phyloP scores from a whole-genome alignment of 768 basidiomycete genomes.

The Mycena indigotica region DNA sequence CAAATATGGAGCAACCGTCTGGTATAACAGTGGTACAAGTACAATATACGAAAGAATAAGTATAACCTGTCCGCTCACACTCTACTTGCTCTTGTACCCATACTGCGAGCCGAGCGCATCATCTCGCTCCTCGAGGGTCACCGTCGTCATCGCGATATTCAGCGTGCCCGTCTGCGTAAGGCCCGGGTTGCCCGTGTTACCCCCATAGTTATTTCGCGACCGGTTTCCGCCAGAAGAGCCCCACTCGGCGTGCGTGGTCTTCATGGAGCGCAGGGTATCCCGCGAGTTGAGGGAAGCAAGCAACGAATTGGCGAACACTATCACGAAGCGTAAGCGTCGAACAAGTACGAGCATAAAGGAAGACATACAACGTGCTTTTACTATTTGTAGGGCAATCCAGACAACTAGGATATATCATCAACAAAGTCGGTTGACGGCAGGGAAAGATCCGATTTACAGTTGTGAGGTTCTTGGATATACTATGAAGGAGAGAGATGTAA shows the following conservation, averaged over 20 bases:
- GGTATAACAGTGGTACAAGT: too few relatives aligned
- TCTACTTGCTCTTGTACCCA: background rate
- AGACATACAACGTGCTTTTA: background rate
- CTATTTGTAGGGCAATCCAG: background rate
- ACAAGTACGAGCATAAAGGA: background rate
- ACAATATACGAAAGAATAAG: too few relatives aligned
- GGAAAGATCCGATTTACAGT: background rate
- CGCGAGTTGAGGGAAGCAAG: background rate
- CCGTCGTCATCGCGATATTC: background rate
- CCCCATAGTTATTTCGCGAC: too few relatives aligned
- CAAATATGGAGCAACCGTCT: too few relatives aligned
- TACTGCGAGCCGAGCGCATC: background rate
- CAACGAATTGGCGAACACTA: background rate
- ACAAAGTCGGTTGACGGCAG: background rate
- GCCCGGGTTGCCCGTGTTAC: background rate
- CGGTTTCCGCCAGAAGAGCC: too few relatives aligned
- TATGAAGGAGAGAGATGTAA: background rate
- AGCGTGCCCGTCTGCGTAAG: background rate
- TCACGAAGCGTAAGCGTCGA: background rate
- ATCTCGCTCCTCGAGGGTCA: background rate
- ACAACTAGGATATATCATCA: background rate
- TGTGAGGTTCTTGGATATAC: background rate
- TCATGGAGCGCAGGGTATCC: background rate
- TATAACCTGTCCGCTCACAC: too few relatives aligned
- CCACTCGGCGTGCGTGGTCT: too few relatives aligned